Base-by-base conservation (phyloP, 768 basidiomycete genomes). In the Floccularia luteovirens region DNA sequence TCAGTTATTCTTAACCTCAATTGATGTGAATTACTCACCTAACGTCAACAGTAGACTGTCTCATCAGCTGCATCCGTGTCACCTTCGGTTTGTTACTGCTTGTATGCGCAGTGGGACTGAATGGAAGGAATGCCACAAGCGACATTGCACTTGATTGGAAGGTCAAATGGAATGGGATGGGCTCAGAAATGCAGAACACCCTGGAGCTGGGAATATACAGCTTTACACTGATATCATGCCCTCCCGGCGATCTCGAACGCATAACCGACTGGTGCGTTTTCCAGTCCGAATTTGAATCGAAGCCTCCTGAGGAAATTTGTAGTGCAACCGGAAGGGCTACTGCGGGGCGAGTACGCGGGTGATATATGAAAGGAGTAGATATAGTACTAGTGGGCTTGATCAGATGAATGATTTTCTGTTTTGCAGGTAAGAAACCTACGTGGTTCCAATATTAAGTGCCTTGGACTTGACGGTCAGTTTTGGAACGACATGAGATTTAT, bases 11-110 rank as follows among this genome's bases (percentile, higher is more conserved):
- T 22, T 17, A 31, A n/a, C 20, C 8, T 6, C 37, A 39, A 32
- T 36, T 31, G 6, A 22, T n/a, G 28, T 32, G 21, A 4, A 21
- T 21, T 12, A 41, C 61, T 23, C 45, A 72, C 72, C 72, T 71
- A 20, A 80, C 78, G 53, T 87, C 82, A 6, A 85, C 79, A 5
- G 69, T 71, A 3, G 74, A 70, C 54, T 87, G 85, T 39, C 85
- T 67, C 57, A 85, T 64, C 16, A 86, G 49, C 47, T 80, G 73
- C 19, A 87, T 59, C 5, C 69, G 72, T 4, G 78, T 83, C 14
- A 59, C 51, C 40, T 56, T 64, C 16, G 32, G 16, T 34, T 34
- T 34, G 8, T 8, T 7, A 5, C 41, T 47, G 38, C 60, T 42
- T 46, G 59, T 44, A 49, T 64, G 41, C 44, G 58, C 36, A 7